Evolutionary conservation across 257 asterid genomes (phyloP).

Genomic region (Jacaranda copaia): DNA sequence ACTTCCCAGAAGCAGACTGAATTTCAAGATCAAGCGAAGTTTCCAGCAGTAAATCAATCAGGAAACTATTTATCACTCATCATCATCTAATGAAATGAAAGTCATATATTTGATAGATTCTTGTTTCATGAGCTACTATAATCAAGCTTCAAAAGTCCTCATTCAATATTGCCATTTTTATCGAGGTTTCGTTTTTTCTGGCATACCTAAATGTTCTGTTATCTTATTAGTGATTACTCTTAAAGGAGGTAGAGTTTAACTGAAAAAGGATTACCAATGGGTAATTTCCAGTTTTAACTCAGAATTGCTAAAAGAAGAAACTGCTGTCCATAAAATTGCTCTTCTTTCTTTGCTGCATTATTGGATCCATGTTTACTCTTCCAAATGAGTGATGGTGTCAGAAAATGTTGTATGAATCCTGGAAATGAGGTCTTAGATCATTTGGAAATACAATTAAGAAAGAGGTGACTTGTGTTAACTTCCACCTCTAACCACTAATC

Average conservation of each 20-base stretch:
- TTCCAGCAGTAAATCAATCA: conserved; percentile 2
- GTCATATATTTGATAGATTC: background rate
- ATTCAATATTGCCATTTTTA: background rate
- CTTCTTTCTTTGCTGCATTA: no score
- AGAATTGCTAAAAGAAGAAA: conserved; percentile 20
- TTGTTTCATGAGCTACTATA: background rate
- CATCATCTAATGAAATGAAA: background rate
- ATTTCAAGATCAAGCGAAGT: no score
- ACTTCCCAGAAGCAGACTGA: background rate
- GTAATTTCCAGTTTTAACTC: conserved; percentile 15
- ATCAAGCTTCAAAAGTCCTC: conserved; percentile 17
- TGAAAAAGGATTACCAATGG: background rate
- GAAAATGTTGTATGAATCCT: no score
- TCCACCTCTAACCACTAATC: background rate
- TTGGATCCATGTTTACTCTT: no score
- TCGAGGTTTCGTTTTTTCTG: conserved; percentile 1
- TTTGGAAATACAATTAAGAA: background rate
- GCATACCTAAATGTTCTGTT: background rate
- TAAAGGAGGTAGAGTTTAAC: no score
- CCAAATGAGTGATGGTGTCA: no score
- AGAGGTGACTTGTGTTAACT: no score
- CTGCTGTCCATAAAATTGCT: background rate
- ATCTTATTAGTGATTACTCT: background rate
- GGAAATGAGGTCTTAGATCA: no score
- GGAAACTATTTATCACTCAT: conserved; percentile 3